phyloP scores from a whole-genome alignment of 164 flowering plant genomes.

The Umbilicus rupestris region DNA sequence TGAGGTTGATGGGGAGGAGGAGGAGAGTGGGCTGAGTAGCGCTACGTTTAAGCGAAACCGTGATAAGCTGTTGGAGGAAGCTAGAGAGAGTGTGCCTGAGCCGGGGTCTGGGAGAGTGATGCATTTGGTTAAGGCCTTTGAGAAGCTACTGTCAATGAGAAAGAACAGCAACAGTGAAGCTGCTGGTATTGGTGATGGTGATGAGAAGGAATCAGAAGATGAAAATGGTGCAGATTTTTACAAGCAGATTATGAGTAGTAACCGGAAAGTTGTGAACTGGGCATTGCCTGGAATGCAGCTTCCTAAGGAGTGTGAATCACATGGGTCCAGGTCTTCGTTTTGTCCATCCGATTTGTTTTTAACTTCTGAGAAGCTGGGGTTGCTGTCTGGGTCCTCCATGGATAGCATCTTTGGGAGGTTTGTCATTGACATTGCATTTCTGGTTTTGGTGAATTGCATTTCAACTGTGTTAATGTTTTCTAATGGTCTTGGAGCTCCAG shows the following conservation, averaged over 20 bases:
- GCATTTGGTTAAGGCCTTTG: slow-evolving; percentile 84
- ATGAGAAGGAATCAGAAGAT: slow-evolving; percentile 10
- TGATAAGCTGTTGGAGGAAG: slow-evolving; percentile 54
- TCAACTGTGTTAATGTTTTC: slow-evolving; percentile 8
- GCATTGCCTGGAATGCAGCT: slow-evolving; percentile 66
- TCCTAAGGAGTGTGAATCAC: slow-evolving; percentile 25
- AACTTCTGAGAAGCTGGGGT: slow-evolving; percentile 53
- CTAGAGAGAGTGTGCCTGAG: slow-evolving; percentile 51
- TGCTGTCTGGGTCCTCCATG: slow-evolving; percentile 48
- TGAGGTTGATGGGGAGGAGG: slow-evolving; percentile 12
- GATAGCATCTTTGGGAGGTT: slow-evolving; percentile 66
- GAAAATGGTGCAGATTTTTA: slow-evolving; percentile 5
- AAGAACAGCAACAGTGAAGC: slow-evolving; percentile 15
- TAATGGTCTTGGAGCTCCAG: slow-evolving; percentile 17
- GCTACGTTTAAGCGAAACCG: slow-evolving; percentile 50
- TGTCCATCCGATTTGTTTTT: slow-evolving; percentile 50
- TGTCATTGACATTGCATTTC: background rate
- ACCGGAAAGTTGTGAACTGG: slow-evolving; percentile 43
- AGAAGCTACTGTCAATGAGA: slow-evolving; percentile 29
- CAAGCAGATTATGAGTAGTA: background rate
- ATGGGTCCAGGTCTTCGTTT: slow-evolving; percentile 38
- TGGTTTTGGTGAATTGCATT: background rate
- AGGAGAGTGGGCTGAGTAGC: slow-evolving; percentile 18
- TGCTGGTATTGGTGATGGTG: slow-evolving; percentile 12
- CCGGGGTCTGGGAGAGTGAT: slow-evolving; percentile 57